Conservation (phyloP, 371 early-diverging fungal genomes). For the Thermomucor indicae-seudaticae region DNA sequence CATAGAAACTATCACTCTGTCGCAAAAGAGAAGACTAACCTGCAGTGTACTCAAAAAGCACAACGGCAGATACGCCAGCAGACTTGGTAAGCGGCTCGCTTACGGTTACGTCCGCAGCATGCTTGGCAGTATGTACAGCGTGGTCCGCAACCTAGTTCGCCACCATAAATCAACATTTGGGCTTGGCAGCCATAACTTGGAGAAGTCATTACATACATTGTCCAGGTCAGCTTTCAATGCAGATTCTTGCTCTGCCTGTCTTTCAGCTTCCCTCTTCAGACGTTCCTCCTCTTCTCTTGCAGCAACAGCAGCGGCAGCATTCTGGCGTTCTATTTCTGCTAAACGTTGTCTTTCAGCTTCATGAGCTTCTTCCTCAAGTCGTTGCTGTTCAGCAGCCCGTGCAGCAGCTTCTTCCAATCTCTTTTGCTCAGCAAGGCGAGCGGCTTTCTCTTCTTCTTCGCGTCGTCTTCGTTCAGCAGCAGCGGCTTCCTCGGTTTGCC, state of each 20-base stretch:
- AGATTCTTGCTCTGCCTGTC: slow-evolving; percentile 6
- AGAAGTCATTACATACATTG: slow-evolving; percentile 6
- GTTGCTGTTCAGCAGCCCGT: slow-evolving; percentile 10
- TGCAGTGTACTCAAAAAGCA: slow-evolving; percentile 72
- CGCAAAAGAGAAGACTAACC: slow-evolving; percentile 19
- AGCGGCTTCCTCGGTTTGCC: slow-evolving; percentile 2
- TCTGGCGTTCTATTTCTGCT: too few relatives aligned
- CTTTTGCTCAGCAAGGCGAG: too few relatives aligned
- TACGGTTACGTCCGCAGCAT: slow-evolving; percentile 23
- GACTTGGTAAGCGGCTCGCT: slow-evolving; percentile 10
- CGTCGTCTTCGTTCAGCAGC: slow-evolving; percentile 9
- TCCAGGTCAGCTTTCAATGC: slow-evolving; percentile 9
- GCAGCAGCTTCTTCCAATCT: slow-evolving; percentile 9
- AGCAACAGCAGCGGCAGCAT: too few relatives aligned
- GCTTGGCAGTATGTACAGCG: slow-evolving; percentile 26
- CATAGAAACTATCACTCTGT: not conserved
- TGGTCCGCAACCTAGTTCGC: slow-evolving; percentile 35
- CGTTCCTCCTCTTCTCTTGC: too few relatives aligned
- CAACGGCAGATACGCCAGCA: slow-evolving; percentile 64
- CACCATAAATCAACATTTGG: too few relatives aligned
- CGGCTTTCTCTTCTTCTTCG: slow-evolving; percentile 16
- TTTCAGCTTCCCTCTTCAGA: not conserved
- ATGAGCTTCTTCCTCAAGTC: slow-evolving; percentile 17
- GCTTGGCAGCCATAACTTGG: too few relatives aligned
- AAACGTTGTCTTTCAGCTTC: too few relatives aligned